Conservation (phyloP, 208 protist genomes). For the Acanthamoeba castellanii region DNA sequence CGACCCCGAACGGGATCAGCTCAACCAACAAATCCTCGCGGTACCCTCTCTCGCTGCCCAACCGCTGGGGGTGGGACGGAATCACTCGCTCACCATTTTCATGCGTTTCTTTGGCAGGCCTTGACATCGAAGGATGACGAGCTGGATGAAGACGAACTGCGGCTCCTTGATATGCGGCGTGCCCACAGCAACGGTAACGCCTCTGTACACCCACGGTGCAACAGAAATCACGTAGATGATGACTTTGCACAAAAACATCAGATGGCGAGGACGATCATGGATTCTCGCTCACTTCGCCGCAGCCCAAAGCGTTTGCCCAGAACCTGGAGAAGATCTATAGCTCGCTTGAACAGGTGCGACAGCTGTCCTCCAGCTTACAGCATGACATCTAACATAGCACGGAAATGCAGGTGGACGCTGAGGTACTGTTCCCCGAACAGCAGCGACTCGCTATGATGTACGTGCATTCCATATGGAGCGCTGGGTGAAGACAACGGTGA, state of each 20-base stretch:
- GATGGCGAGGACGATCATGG: not conserved
- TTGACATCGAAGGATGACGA: not conserved
- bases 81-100: too few species aligned
- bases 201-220: not conserved
- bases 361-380: not conserved
- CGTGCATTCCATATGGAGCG: not conserved
- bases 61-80: not conserved
- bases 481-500: not conserved
- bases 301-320: constrained; percentile 15
- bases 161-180: not conserved
- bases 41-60: not conserved
- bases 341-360: not conserved
- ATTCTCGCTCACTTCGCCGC: constrained; percentile 7
- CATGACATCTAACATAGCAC: too few species aligned
- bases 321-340: constrained; percentile 54
- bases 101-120: not conserved
- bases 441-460: not conserved
- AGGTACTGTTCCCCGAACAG: not conserved
- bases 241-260: not conserved
- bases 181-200: not conserved
- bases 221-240: not conserved
- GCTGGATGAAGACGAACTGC: constrained; percentile 9
- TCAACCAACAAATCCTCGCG: not conserved
- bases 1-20: constrained; percentile 18
- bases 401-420: not conserved